Evolutionary conservation across 2,329 filamentous ascomycete genomes (phyloP).

Genomic region (Diplodia seriata): DNA sequence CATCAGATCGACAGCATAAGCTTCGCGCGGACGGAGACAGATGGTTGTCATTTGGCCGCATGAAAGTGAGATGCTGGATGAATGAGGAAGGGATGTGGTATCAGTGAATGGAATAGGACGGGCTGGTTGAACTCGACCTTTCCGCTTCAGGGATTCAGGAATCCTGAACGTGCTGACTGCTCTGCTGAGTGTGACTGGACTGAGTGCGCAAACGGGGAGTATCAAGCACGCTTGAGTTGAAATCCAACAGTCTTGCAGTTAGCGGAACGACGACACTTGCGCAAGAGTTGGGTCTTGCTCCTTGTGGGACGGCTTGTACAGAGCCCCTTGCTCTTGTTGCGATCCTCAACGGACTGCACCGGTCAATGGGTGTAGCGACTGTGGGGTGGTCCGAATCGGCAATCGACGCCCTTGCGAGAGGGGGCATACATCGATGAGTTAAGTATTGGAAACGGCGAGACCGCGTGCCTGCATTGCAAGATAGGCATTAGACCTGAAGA

Average conservation of each 20-base stretch:
- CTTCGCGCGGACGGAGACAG: not conserved
- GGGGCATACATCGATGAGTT: not conserved
- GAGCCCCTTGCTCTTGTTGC: conserved; percentile 11
- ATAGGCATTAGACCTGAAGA: conserved; percentile 28
- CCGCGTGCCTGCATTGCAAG: conserved; percentile 22
- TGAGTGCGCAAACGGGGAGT: no score
- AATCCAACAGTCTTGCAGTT: no score
- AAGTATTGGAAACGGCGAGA: conserved; percentile 7
- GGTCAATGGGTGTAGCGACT: not conserved
- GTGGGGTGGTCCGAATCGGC: conserved; percentile 2
- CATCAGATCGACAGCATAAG: not conserved
- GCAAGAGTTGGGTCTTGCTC: not conserved
- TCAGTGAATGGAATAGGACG: not conserved
- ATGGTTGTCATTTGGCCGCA: not conserved
- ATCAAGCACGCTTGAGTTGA: no score
- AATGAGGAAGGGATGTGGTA: not conserved
- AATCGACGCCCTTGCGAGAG: conserved; percentile 3
- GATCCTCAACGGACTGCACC: not conserved
- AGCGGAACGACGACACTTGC: not conserved
- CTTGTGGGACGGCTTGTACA: no score
- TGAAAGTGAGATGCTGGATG: not conserved
- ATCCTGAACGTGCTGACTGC: not conserved
- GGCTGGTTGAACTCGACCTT: not conserved
- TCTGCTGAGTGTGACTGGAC: no score
- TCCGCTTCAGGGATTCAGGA: not conserved